Conservation (phyloP, 208 protist genomes). For the Trypanosoma conorhini region DNA sequence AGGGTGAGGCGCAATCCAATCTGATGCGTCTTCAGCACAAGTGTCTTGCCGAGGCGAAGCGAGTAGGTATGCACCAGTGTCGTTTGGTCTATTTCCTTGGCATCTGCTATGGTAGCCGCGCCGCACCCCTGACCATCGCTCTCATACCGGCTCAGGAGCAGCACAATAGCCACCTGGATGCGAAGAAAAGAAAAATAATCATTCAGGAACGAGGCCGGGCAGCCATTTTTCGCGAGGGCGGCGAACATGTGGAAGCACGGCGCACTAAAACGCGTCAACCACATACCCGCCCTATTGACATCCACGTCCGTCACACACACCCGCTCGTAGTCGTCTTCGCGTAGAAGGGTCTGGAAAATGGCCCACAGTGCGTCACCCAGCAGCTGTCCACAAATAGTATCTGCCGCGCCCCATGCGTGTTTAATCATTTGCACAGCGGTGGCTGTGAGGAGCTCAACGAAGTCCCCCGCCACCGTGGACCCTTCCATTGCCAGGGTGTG, state of each 20-base stretch:
- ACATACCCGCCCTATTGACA: background rate
- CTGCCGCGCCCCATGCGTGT: constrained; percentile 10
- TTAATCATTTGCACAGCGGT: constrained; percentile 24
- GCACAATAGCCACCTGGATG: constrained; percentile 1
- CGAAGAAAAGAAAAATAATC: constrained; percentile 28
- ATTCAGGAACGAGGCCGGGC: constrained; percentile 3
- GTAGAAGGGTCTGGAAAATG: constrained; percentile 4
- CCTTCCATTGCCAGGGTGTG: background rate
- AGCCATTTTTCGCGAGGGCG: background rate
- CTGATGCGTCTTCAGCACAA: constrained; percentile 1
- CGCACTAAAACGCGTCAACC: constrained; percentile 3
- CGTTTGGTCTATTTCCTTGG: background rate
- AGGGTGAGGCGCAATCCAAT: constrained; percentile 14
- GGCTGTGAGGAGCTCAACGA: constrained; percentile 15
- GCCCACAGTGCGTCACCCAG: constrained; percentile 5
- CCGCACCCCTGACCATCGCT: background rate
- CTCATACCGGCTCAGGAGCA: constrained; percentile 26
- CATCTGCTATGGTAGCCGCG: background rate
- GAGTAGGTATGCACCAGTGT: constrained; percentile 8
- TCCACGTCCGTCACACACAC: background rate
- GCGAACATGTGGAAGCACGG: constrained; percentile 21
- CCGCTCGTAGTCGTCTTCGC: background rate
- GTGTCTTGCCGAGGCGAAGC: constrained; percentile 12
- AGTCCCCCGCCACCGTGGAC: background rate
- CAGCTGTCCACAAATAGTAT: constrained; percentile 5